Percentiles rank a stretch among this genome's conserved stretches.
Evolutionary conservation across 1,139 yeast genomes (phyloP).

Genomic region (Meyerozyma smithsonii): DNA sequence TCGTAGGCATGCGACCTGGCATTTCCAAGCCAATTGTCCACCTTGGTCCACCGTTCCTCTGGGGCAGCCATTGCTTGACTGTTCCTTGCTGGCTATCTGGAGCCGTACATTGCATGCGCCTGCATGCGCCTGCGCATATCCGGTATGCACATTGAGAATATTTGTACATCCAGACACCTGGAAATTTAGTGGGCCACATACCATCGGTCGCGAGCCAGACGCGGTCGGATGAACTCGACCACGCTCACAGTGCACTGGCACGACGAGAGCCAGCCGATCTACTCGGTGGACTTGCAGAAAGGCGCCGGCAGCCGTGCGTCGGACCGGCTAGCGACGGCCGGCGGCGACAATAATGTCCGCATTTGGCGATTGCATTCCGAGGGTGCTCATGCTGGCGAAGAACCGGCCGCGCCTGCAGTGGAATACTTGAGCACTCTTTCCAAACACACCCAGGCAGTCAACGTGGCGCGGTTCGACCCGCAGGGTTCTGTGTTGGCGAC

Average conservation of each 20-base stretch:
- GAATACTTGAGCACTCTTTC: constrained; percentile 71
- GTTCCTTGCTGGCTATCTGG: neutral
- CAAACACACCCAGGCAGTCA: constrained; percentile 93
- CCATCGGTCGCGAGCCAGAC: neutral
- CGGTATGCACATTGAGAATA: neutral
- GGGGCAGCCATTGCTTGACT: neutral
- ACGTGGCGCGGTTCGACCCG: constrained; percentile 78
- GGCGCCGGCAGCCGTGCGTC: constrained; percentile 14
- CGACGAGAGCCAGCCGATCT: constrained; percentile 75
- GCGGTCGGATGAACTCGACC: constrained; percentile 46
- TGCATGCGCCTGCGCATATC: neutral
- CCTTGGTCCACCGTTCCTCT: neutral
- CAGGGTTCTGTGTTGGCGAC: constrained; percentile 68
- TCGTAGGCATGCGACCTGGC: neutral
- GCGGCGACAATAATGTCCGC: constrained; percentile 89
- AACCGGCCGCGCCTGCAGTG: constrained; percentile 22
- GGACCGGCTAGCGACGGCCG: constrained; percentile 76
- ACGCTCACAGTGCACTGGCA: constrained; percentile 79
- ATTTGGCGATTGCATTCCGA: constrained; percentile 42
- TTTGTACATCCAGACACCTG: neutral
- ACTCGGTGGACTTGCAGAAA: constrained; percentile 77
- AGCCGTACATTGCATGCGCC: neutral
- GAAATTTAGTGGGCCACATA: no score
- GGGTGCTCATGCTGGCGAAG: constrained; percentile 6
- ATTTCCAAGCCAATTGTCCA: neutral